Base-by-base conservation (phyloP, 768 basidiomycete species). In the Tylopilus rubrobrunneus region DNA sequence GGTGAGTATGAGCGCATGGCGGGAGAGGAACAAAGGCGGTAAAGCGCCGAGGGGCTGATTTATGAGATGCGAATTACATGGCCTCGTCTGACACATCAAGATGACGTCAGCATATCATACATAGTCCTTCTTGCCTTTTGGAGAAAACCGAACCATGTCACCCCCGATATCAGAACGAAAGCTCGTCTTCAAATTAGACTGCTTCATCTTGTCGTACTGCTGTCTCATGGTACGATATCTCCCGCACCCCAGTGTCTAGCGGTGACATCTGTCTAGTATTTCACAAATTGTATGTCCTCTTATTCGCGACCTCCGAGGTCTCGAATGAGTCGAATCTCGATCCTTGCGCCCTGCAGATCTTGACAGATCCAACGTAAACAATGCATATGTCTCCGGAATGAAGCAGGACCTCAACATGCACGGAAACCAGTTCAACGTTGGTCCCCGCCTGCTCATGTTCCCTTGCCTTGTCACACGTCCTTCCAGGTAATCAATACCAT, bases 301-400 rank as follows among this genome's bases (percentile, higher is more conserved):
- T 4, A 21, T 8, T 3, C 19, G n/a, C 19, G 19, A 19, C 19
- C 19, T 19, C 19, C 19, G 19, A 19, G 19, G 19, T 19, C 19
- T 19, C 19, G 19, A 19, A 19, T 33, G 4, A 5, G 19, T 5
- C 6, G 17, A 19, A 11, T 27, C 23, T 27, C 33, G 31, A 58
- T 44, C 29, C 2, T 40, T 28, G 5, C 46, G 7, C 5, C 11
- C 33, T 12, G 7, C 57, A 86, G 84, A 86, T 67, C 73, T 87
- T 21, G 85, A 86, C 65, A 72, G 85, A 52, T 83, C 84, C 31
- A 86, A 86, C 67, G 73, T 88, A 28, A 74, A 76, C 58, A 89
- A 89, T 67, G 87, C 87, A 11, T 88, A 86, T 67, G 84, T 87
- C n/a, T 86, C 84, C 5, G 87, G 87, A 7, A 87, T 90, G 86